Conservation (phyloP, 495 filamentous ascomycete species). For the Oleoguttula mirabilis region DNA sequence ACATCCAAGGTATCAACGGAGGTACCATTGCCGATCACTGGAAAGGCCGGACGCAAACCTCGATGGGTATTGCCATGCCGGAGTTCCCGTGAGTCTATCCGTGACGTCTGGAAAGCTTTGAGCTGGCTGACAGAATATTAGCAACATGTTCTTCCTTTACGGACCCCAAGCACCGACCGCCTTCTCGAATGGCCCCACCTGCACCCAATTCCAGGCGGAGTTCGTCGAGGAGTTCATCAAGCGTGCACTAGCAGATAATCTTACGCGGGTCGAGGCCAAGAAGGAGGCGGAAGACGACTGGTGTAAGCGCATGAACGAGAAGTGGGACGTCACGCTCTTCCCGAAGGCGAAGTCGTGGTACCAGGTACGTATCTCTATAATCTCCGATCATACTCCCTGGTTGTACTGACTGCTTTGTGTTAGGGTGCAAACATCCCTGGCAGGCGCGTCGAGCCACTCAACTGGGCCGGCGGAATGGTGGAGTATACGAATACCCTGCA, state of each 20-base stretch:
- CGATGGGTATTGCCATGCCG: slow-evolving; percentile 33
- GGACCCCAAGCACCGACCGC: slow-evolving; percentile 39
- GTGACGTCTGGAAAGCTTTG: too few species aligned
- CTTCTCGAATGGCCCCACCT: slow-evolving; percentile 42
- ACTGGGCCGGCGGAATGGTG: slow-evolving; percentile 14
- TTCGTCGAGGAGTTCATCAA: slow-evolving; percentile 40
- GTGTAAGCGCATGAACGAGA: slow-evolving; percentile 22
- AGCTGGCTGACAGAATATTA: too few species aligned
- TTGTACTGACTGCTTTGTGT: neutral
- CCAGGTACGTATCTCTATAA: too few species aligned
- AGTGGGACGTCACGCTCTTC: slow-evolving; percentile 12
- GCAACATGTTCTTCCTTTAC: slow-evolving; percentile 43
- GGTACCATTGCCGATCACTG: slow-evolving; percentile 37
- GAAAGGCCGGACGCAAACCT: slow-evolving; percentile 32
- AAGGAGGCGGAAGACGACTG: slow-evolving; percentile 29
- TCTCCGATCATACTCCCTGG: neutral
- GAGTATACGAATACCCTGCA: slow-evolving; percentile 6
- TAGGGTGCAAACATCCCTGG: slow-evolving; percentile 5
- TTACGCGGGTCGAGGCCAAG: slow-evolving; percentile 34
- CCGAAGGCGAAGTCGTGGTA: slow-evolving; percentile 11
- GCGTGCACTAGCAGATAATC: slow-evolving; percentile 25
- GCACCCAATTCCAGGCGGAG: slow-evolving; percentile 39
- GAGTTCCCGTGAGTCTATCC: slow-evolving; percentile 8
- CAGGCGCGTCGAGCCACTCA: slow-evolving; percentile 16
- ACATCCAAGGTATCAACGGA: slow-evolving; percentile 32